Percentiles rank a stretch among this genome's conserved stretches.
Evolutionary conservation across 176 grass and related monocot genomes (phyloP).

Genomic region (Lolium rigidum): DNA sequence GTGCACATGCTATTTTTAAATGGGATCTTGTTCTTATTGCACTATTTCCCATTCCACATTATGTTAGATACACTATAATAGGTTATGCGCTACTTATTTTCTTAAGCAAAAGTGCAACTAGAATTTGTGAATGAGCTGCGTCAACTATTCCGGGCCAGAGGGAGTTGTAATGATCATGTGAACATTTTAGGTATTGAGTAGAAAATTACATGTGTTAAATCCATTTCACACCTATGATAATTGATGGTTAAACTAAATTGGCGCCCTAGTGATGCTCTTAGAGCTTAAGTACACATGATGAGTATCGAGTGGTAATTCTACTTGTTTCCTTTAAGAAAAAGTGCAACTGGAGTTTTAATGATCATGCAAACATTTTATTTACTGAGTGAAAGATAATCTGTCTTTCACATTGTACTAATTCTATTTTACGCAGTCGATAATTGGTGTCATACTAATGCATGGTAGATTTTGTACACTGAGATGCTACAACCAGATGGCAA

Average conservation of each 20-base stretch:
- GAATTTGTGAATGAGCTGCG: background rate
- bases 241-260: background rate
- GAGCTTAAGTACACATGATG: background rate
- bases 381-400: background rate
- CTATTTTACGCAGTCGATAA: background rate
- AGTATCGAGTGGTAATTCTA: background rate
- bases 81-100: no score
- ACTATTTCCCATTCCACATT: background rate
- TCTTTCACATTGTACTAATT: background rate
- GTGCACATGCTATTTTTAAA: background rate
- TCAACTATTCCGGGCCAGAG: background rate
- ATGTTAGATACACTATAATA: background rate
- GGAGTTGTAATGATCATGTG: background rate
- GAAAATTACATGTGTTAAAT: background rate
- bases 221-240: background rate
- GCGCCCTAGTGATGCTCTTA: slow-evolving; percentile 7
- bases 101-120: background rate
- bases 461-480: background rate
- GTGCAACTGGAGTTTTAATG: background rate
- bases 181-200: background rate
- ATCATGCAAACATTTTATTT: background rate
- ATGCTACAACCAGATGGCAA: background rate
- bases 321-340: slow-evolving; percentile 16
- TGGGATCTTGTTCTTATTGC: background rate
- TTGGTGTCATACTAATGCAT: background rate